These are phyloP conservation scores for Lactifluus subvellereus DNA, from an alignment of 768 basidiomycete genomes.

Conservation along the genomic window DNA sequence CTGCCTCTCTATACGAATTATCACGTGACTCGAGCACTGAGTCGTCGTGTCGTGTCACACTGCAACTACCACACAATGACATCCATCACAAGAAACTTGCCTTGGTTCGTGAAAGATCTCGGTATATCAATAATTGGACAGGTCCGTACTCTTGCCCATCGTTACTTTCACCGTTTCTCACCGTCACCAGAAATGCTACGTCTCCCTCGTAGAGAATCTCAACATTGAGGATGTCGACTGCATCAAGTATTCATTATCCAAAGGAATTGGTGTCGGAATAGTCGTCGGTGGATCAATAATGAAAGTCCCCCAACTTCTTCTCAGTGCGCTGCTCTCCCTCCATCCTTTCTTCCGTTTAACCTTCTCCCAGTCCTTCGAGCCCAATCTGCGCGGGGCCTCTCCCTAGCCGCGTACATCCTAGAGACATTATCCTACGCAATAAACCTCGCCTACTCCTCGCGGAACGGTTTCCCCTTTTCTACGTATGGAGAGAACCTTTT, in stretches of 20 bases:
- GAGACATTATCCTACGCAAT: constrained; percentile 91
- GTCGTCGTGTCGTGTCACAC: background rate
- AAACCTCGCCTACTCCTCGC: constrained; percentile 78
- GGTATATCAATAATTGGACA: constrained; percentile 78
- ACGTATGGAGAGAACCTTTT: constrained; percentile 98
- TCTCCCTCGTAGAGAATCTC: constrained; percentile 81
- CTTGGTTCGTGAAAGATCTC: constrained; percentile 76
- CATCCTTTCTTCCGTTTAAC: background rate
- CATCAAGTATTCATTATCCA: constrained; percentile 87
- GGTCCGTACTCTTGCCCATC: constrained; percentile 37
- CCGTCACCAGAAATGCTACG: constrained; percentile 73
- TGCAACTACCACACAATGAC: constrained; percentile 45
- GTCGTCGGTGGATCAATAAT: constrained; percentile 90
- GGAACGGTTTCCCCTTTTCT: constrained; percentile 87
- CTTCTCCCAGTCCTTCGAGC: constrained; percentile 53
- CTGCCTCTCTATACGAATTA: background rate
- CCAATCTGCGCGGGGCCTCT: constrained; percentile 80
- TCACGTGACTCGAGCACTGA: background rate
- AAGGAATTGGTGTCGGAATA: constrained; percentile 87
- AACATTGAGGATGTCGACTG: constrained; percentile 73
- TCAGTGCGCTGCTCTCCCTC: constrained; percentile 50
- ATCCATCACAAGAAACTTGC: constrained; percentile 75
- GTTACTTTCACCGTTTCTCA: background rate
- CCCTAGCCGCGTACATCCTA: constrained; percentile 78
- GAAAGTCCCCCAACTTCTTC: constrained; percentile 91